A percentile compares a stretch with the other conserved stretches of the same genome.
Evolutionary conservation across 2,329 filamentous ascomycete species (phyloP).

Genomic region (Ramularia endophylla): DNA sequence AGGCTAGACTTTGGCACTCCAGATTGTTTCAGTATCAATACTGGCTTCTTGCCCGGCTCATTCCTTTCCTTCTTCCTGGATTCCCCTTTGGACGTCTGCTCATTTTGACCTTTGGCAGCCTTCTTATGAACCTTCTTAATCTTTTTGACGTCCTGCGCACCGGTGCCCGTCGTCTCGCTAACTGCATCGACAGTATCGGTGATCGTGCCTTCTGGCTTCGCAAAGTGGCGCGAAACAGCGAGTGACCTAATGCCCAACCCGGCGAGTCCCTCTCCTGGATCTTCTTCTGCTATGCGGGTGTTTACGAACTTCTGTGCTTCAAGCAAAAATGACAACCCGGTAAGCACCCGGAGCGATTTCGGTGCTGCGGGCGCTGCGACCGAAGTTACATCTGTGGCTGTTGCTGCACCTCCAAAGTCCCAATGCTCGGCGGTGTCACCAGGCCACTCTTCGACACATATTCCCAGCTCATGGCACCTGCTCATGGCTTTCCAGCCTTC

Average conservation of each 20-base stretch:
- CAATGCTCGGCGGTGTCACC: slow-evolving; percentile 55
- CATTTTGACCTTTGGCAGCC: slow-evolving; percentile 1
- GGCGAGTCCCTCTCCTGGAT: slow-evolving; percentile 29
- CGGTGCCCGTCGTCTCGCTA: not conserved
- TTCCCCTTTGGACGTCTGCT: no score
- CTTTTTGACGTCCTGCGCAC: not conserved
- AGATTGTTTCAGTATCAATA: slow-evolving; percentile 27
- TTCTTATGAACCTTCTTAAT: not conserved
- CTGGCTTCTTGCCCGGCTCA: no score
- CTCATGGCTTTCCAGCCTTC: slow-evolving; percentile 62
- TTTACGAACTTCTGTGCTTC: slow-evolving; percentile 53
- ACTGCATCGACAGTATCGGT: not conserved
- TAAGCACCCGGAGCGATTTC: slow-evolving; percentile 42
- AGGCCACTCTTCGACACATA: slow-evolving; percentile 66
- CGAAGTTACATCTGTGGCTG: slow-evolving; percentile 30
- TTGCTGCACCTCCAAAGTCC: slow-evolving; percentile 52
- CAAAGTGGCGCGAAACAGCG: slow-evolving; percentile 12
- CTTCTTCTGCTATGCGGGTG: slow-evolving; percentile 18
- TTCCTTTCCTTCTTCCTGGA: no score
- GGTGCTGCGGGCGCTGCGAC: no score
- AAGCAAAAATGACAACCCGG: slow-evolving; percentile 53
- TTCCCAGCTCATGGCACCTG: slow-evolving; percentile 67
- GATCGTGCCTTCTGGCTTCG: not conserved
- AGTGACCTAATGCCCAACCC: slow-evolving; percentile 27
- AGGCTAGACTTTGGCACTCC: slow-evolving; percentile 39